A percentile compares a stretch with the other conserved stretches of the same genome.
Evolutionary conservation across 1,284 basidiomycete species (phyloP).

Genomic region (Bjerkandera adusta): DNA sequence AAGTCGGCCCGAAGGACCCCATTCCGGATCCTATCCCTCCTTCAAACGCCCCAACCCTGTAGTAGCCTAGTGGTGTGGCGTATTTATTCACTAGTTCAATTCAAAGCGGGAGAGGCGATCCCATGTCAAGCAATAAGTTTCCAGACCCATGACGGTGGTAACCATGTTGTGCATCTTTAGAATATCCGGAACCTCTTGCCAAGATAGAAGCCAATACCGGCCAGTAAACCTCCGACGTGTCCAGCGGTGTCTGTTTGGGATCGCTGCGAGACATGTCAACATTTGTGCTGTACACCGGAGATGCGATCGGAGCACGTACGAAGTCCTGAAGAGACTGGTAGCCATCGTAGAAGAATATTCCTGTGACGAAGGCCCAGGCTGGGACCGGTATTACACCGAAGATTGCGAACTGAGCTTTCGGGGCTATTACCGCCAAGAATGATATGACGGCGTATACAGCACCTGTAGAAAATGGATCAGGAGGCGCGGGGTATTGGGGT

Average conservation of each 20-base stretch:
- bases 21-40: conserved; percentile 16
- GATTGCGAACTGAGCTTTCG: conserved; percentile 68
- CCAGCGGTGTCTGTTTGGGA: conserved; percentile 50
- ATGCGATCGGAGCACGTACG: conserved; percentile 29
- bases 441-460: conserved; percentile 76
- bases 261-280: conserved; percentile 31
- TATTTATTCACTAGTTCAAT: conserved; percentile 1
- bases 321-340: conserved; percentile 44
- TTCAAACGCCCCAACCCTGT: background rate
- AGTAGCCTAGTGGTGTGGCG: conserved; percentile 5
- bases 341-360: conserved; percentile 73
- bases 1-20: conserved; percentile 45
- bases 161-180: conserved; percentile 11
- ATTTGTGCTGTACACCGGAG: conserved; percentile 10
- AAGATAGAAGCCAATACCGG: conserved; percentile 12
- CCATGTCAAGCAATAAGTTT: too few relatives aligned
- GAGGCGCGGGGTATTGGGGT: background rate
- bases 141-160: too few relatives aligned
- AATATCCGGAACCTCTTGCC: conserved; percentile 17
- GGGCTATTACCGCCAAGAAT: conserved; percentile 70
- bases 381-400: conserved; percentile 85
- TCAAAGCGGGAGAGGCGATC: too few relatives aligned
- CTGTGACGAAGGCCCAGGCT: conserved; percentile 77
- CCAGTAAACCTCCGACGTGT: conserved; percentile 18
- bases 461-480: conserved; percentile 38